A percentile compares a stretch with the other conserved stretches of the same genome.
Conservation (phyloP, 1,139 yeast species). For the Lipomyces yarrowii region DNA sequence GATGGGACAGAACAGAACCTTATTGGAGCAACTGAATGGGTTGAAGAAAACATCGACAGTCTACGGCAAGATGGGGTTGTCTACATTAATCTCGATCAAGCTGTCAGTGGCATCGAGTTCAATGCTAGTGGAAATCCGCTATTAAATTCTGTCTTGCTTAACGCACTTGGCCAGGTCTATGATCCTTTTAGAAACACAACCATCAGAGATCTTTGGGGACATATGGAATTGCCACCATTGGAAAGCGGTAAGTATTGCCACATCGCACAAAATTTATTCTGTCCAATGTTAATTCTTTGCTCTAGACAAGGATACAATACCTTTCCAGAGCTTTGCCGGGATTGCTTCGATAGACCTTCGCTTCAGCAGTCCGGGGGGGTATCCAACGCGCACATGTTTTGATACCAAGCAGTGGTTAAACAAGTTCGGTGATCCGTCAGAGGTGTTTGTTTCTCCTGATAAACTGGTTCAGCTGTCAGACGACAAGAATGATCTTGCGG, state of each 20-base stretch:
- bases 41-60: slow-evolving; percentile 58
- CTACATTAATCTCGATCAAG: slow-evolving; percentile 76
- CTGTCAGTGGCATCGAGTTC: slow-evolving; percentile 64
- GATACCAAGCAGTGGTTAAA: slow-evolving; percentile 67
- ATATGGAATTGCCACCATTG: slow-evolving; percentile 8
- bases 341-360: slow-evolving; percentile 68
- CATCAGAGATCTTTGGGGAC: slow-evolving; percentile 32
- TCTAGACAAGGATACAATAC: slow-evolving; percentile 45
- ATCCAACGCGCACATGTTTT: slow-evolving; percentile 64
- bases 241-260: slow-evolving; percentile 22
- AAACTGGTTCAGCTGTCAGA: slow-evolving; percentile 1
- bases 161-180: slow-evolving; percentile 48
- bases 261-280: slow-evolving; percentile 11
- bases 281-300: not conserved
- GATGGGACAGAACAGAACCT: slow-evolving; percentile 81
- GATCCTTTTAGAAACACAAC: slow-evolving; percentile 47
- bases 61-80: slow-evolving; percentile 66
- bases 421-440: slow-evolving; percentile 51
- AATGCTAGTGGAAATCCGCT: slow-evolving; percentile 69
- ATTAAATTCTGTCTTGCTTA: slow-evolving; percentile 51
- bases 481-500: slow-evolving; percentile 9
- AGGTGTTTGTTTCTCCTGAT: slow-evolving; percentile 13
- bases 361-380: slow-evolving; percentile 41
- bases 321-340: slow-evolving; percentile 65
- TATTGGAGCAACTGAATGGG: slow-evolving; percentile 85